Evolutionary conservation across 2,329 filamentous ascomycete species (phyloP).

Genomic region (Sporothrix protearum): DNA sequence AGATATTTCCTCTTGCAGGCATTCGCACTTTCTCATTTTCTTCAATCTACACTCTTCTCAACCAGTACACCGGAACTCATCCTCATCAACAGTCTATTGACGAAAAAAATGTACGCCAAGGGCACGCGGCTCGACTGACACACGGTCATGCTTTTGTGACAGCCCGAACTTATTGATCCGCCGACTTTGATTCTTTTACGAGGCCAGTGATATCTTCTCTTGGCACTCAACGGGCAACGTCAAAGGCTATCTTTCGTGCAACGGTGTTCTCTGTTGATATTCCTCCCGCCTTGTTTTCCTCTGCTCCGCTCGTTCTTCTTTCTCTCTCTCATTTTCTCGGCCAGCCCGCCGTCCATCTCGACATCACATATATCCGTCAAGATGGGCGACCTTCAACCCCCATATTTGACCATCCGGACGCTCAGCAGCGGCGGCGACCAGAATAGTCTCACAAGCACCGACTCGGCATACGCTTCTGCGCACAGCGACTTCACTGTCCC

Average conservation of each 20-base stretch:
- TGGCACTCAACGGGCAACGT: background rate
- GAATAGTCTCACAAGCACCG: conserved; percentile 46
- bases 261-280: background rate
- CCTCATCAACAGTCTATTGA: background rate
- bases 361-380: conserved; percentile 7
- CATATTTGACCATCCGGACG: conserved; percentile 54
- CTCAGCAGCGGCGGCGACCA: conserved; percentile 45
- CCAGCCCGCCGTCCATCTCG: background rate
- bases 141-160: conserved; percentile 5
- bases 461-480: conserved; percentile 48
- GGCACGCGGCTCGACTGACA: background rate
- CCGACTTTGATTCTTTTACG: background rate
- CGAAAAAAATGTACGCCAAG: conserved; percentile 12
- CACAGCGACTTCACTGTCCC: conserved; percentile 39
- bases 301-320: background rate
- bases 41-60: background rate
- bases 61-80: background rate
- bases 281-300: background rate
- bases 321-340: background rate
- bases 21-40: background rate
- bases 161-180: background rate
- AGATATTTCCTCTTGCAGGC: background rate
- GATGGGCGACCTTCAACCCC: conserved; percentile 44
- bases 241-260: background rate
- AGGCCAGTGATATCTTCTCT: background rate